Base-by-base conservation (phyloP, 345 rosid species). In the Carallia brachiata region DNA sequence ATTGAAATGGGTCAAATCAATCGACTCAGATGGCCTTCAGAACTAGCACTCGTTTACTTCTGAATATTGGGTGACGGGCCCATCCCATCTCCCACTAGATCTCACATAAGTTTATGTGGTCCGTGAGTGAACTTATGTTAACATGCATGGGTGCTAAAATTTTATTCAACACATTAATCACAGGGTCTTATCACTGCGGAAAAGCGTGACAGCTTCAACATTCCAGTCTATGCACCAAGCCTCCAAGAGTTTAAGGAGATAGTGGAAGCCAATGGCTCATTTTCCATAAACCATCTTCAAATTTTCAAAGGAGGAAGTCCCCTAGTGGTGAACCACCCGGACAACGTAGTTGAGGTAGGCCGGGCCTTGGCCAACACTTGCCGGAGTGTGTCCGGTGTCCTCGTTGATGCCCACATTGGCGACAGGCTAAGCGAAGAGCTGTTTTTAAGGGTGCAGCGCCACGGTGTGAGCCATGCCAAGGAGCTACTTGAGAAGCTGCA, bases 281-380 rank as follows among this genome's bases (percentile, higher is more conserved):
- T 88, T 58, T 7, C 61, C 18, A 82, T 91, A 62, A 81, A 91
- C 87, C 88, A 83, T 82, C 95, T 94, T 13, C 88, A 89, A 61
- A 75, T 94, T 15, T 87, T 89, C 84, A 91, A 94, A 76, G 98
- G 97, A 66, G 98, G 98, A 9, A 94, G 97, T 69, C 98, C 98
- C 1, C 70, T 94, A 18, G 98, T 94, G 52, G 95, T 94, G 27
- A 87, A 66, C 70, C 78, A 73, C n/a, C 98, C 96, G 0, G 94
- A 93, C 2, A 80, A 89, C 44, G 81, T 85, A 1, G 65, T 73
- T 0, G 95, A 89, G 77, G 91, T 91, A 2, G 95, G 97, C 19
- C 91, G 80, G 53, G 98, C 96, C 50, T 67, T 91, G 5, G 88
- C 90, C 70, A 86, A 80, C 47, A 87, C 82, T 69, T 88, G 97